A percentile compares a stretch with the other conserved stretches of the same genome.
These are phyloP conservation scores for Moelleriella libera DNA, from an alignment of 2,329 filamentous ascomycete species.

Conservation along the genomic window DNA sequence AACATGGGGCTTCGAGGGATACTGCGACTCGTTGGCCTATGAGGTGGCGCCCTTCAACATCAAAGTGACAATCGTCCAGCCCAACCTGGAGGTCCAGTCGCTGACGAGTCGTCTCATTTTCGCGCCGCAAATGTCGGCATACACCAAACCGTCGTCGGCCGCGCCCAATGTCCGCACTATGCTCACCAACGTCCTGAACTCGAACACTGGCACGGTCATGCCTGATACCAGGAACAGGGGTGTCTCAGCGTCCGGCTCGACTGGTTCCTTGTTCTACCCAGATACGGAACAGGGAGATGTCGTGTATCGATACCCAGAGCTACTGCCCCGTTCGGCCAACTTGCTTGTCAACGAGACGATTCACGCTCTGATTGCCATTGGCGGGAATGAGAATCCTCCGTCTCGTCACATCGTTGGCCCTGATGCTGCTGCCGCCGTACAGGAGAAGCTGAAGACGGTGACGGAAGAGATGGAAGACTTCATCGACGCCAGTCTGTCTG, in stretches of 20 bases:
- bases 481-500: conserved; percentile 73
- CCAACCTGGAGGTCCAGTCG: conserved; percentile 81
- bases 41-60: conserved; percentile 96
- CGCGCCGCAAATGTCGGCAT: conserved; percentile 57
- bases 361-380: conserved; percentile 80
- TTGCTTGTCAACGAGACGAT: conserved; percentile 77
- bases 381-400: conserved; percentile 89
- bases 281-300: conserved; percentile 26
- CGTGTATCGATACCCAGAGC: conserved; percentile 57
- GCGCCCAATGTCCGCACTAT: conserved; percentile 77
- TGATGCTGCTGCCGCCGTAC: conserved; percentile 76
- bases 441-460: conserved; percentile 91
- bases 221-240: conserved; percentile 14
- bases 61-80: conserved; percentile 90
- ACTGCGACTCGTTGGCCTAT: conserved; percentile 89
- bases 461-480: conserved; percentile 96
- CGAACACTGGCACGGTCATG: conserved; percentile 51
- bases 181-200: conserved; percentile 63
- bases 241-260: conserved; percentile 15
- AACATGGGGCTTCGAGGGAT: conserved; percentile 90
- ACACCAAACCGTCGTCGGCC: conserved; percentile 25
- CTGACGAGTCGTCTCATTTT: conserved; percentile 80
- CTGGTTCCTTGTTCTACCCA: conserved; percentile 17
- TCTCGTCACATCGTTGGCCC: conserved; percentile 86
- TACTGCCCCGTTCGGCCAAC: conserved; percentile 55